Conservation (phyloP, 768 basidiomycete species). For the Panaeolus cyanescens region DNA sequence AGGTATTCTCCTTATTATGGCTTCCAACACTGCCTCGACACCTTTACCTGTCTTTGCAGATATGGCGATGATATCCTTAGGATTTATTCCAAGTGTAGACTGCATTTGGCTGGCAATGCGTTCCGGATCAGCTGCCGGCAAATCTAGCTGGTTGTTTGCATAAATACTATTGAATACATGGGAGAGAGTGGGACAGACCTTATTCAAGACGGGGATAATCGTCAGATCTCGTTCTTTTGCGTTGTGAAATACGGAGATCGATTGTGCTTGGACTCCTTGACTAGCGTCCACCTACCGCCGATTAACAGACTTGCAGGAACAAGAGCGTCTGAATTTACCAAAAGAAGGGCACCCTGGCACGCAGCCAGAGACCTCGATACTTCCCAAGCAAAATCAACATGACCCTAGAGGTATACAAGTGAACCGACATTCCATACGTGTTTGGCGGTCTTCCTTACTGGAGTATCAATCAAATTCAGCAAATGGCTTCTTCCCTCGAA, state of each 20-base stretch:
- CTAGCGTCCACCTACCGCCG: slow-evolving; percentile 83
- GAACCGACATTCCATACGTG: not conserved
- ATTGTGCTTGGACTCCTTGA: slow-evolving; percentile 97
- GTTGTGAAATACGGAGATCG: slow-evolving; percentile 91
- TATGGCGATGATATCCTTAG: slow-evolving; percentile 72
- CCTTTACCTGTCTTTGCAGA: slow-evolving; percentile 94
- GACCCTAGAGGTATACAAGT: slow-evolving; percentile 54
- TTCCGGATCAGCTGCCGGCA: slow-evolving; percentile 86
- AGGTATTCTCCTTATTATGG: slow-evolving; percentile 84
- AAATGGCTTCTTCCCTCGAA: slow-evolving; percentile 61
- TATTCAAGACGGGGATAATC: slow-evolving; percentile 92
- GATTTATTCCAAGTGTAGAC: slow-evolving; percentile 79
- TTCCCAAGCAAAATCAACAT: slow-evolving; percentile 98
- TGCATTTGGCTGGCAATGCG: slow-evolving; percentile 81
- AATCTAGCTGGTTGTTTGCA: slow-evolving; percentile 67
- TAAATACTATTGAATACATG: not conserved
- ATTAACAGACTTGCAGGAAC: slow-evolving; percentile 6
- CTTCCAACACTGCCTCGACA: slow-evolving; percentile 73
- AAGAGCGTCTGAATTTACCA: slow-evolving; percentile 33
- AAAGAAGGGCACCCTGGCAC: slow-evolving; percentile 83
- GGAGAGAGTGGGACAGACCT: slow-evolving; percentile 46
- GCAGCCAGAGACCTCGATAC: slow-evolving; percentile 91
- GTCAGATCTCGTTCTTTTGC: slow-evolving; percentile 79
- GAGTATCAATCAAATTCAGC: slow-evolving; percentile 95
- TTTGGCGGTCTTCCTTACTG: slow-evolving; percentile 45